Evolutionary conservation across 805 yeast species (phyloP).

Genomic region (Metschnikowia peoriensis): DNA sequence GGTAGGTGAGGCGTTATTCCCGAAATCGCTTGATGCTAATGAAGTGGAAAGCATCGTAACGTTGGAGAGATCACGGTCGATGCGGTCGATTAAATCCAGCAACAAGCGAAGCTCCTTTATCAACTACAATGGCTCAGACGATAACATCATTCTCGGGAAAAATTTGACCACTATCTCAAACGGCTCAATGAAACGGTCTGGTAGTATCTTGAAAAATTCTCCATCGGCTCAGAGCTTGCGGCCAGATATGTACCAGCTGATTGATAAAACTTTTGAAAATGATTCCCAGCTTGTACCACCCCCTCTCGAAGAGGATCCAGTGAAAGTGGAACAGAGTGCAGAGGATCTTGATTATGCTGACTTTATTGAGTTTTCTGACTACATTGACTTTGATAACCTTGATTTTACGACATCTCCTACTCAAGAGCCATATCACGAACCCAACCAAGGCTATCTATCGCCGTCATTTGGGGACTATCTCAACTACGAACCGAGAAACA

Average conservation of each 20-base stretch:
- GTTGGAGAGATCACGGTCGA: conserved; percentile 61
- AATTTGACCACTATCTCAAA: conserved; percentile 17
- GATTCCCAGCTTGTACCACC: not conserved
- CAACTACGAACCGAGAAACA: not conserved
- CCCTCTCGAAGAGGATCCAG: not conserved
- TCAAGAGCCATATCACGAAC: not conserved
- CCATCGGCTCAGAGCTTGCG: conserved; percentile 21
- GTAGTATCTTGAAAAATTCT: conserved; percentile 40
- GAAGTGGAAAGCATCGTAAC: conserved; percentile 77
- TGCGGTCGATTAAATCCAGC: conserved; percentile 49
- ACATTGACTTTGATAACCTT: conserved; percentile 38
- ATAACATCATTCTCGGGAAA: conserved; percentile 32
- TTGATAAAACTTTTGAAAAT: conserved; percentile 1
- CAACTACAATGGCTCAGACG: conserved; percentile 42
- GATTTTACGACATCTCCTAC: conserved; percentile 22
- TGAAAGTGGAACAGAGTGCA: not conserved
- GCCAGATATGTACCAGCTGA: conserved; percentile 13
- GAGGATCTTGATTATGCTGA: conserved; percentile 23
- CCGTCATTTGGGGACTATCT: conserved; percentile 1
- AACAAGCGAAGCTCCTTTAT: conserved; percentile 36
- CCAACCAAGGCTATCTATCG: not conserved
- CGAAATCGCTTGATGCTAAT: conserved; percentile 60
- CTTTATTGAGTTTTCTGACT: conserved; percentile 42
- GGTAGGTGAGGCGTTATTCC: conserved; percentile 59
- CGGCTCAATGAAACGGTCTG: conserved; percentile 30